Evolutionary conservation across 352 stramenopile species (phyloP).

Genomic region (Phytophthora gonapodyides): DNA sequence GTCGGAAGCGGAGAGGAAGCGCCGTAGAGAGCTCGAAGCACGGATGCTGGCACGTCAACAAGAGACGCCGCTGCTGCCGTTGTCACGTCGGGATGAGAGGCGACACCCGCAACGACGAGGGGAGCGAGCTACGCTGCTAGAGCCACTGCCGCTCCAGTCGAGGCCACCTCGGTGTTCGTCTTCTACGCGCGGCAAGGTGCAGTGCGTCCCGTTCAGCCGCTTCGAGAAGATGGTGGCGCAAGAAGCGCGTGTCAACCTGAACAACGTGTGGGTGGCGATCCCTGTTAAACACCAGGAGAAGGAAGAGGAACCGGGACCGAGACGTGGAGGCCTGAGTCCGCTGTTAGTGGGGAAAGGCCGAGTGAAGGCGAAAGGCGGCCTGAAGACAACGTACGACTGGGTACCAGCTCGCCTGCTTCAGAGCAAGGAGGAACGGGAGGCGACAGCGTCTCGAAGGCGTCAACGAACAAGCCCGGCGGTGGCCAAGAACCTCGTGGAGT

Average conservation of each 20-base stretch:
- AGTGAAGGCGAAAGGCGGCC: slow-evolving; percentile 24
- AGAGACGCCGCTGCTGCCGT: slow-evolving; percentile 29
- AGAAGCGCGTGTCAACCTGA: slow-evolving; percentile 52
- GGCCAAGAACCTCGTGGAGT: slow-evolving; percentile 16
- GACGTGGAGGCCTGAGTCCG: slow-evolving; percentile 15
- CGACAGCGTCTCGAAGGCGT: slow-evolving; percentile 3
- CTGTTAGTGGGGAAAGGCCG: slow-evolving; percentile 28
- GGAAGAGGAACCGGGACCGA: background rate
- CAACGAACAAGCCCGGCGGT: slow-evolving; percentile 28
- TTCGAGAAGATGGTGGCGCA: slow-evolving; percentile 53
- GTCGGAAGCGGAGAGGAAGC: slow-evolving; percentile 22
- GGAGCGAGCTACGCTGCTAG: slow-evolving; percentile 35
- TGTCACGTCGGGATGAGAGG: slow-evolving; percentile 12
- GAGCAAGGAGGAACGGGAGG: slow-evolving; percentile 29
- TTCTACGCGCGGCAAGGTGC: slow-evolving; percentile 38
- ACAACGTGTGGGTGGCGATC: slow-evolving; percentile 69
- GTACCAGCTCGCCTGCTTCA: slow-evolving; percentile 53
- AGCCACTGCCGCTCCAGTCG: slow-evolving; percentile 43
- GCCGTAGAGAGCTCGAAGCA: slow-evolving; percentile 21
- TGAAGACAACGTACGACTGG: slow-evolving; percentile 61
- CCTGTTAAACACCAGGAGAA: slow-evolving; percentile 32
- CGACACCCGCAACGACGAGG: slow-evolving; percentile 10
- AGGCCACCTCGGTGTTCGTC: slow-evolving; percentile 36
- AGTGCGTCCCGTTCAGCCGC: slow-evolving; percentile 49
- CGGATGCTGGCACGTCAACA: slow-evolving; percentile 42